A percentile compares a stretch with the other conserved stretches of the same genome.
Evolutionary conservation across 129 eudicot genomes (phyloP).

Genomic region (sunflower (Helianthus annuus)): DNA sequence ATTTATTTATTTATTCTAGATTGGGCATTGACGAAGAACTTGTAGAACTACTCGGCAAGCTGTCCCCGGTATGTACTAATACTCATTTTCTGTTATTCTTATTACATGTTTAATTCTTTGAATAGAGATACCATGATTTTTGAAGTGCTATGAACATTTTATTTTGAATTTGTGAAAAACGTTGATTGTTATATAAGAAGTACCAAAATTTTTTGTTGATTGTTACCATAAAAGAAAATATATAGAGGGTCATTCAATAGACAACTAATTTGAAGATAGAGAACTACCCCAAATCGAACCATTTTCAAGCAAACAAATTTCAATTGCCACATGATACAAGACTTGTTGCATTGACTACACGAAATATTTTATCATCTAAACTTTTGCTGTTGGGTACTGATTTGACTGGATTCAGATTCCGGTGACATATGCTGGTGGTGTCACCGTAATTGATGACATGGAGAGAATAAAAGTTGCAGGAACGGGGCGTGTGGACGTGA

Average conservation of each 20-base stretch:
- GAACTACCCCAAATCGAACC: neutral
- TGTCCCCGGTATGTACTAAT: constrained; percentile 65
- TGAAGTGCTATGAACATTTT: neutral
- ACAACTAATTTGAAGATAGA: too few species aligned
- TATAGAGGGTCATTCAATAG: too few species aligned
- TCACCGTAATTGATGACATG: constrained; percentile 71
- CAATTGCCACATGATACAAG: neutral
- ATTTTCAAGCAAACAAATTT: neutral
- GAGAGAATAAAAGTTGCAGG: constrained; percentile 84
- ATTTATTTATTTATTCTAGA: constrained; percentile 42
- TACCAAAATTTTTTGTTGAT: too few species aligned
- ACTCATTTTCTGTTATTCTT: neutral
- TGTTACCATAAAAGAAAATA: too few species aligned
- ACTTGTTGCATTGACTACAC: neutral
- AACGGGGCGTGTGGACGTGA: constrained; percentile 77
- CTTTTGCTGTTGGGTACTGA: constrained; percentile 2
- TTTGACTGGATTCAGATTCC: constrained; percentile 59
- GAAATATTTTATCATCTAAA: neutral
- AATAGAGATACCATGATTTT: neutral
- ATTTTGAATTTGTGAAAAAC: neutral
- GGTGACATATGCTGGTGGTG: constrained; percentile 98
- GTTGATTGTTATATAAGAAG: neutral
- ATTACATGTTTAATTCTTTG: neutral
- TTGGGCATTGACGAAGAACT: constrained; percentile 98
- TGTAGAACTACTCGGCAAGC: constrained; percentile 70